phyloP scores from a whole-genome alignment of 2,329 filamentous ascomycete species.

The Sclerotinia borealis region DNA sequence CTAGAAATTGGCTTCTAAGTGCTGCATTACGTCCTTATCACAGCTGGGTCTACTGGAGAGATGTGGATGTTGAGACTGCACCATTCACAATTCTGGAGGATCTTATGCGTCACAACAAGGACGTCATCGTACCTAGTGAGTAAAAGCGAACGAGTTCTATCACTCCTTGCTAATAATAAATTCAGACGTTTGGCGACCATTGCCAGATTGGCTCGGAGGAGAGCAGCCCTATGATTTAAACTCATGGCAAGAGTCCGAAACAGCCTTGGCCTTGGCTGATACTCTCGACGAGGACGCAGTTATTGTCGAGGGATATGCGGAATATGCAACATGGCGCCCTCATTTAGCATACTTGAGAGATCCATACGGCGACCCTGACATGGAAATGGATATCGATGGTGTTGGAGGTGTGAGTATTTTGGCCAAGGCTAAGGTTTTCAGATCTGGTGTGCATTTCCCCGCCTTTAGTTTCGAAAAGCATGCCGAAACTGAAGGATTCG shows the following conservation, averaged over 20 bases:
- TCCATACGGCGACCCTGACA: slow-evolving; percentile 94
- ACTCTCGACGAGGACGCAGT: slow-evolving; percentile 96
- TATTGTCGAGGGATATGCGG: slow-evolving; percentile 96
- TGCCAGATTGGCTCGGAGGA: slow-evolving; percentile 96
- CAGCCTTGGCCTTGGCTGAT: slow-evolving; percentile 85
- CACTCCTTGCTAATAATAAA: slow-evolving; percentile 1
- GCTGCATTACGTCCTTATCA: slow-evolving; percentile 90
- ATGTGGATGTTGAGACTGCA: slow-evolving; percentile 96
- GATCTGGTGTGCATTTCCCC: slow-evolving; percentile 92
- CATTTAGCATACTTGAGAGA: slow-evolving; percentile 95
- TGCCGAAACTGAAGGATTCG: slow-evolving; percentile 96
- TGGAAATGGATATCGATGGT: slow-evolving; percentile 99
- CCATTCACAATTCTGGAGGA: slow-evolving; percentile 96
- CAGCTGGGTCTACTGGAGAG: slow-evolving; percentile 99
- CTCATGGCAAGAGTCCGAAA: slow-evolving; percentile 99
- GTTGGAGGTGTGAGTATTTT: slow-evolving; percentile 96
- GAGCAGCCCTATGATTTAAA: slow-evolving; percentile 98
- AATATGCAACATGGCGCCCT: slow-evolving; percentile 97
- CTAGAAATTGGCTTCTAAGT: slow-evolving; percentile 92
- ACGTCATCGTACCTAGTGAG: slow-evolving; percentile 96
- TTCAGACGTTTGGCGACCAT: slow-evolving; percentile 91
- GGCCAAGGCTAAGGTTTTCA: slow-evolving; percentile 92
- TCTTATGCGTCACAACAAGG: slow-evolving; percentile 97
- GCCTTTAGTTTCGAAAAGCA: slow-evolving; percentile 99
- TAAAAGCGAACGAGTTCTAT: slow-evolving; percentile 24